phyloP scores from a whole-genome alignment of 2,329 filamentous ascomycete species.

The Parafenestella ontariensis region DNA sequence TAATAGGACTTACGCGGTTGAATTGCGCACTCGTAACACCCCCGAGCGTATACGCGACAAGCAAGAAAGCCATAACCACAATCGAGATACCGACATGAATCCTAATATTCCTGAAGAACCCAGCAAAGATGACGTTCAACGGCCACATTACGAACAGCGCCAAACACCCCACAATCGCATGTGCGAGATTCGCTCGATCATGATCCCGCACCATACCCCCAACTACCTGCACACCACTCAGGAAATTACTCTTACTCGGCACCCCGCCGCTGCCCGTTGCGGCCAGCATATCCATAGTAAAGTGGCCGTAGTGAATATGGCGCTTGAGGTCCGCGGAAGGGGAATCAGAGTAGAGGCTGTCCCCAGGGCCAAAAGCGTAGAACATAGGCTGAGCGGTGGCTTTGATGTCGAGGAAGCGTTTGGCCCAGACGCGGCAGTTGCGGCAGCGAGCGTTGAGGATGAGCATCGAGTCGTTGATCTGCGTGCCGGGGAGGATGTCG shows the following conservation, averaged over 20 bases:
- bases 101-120: conserved; percentile 49
- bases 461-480: conserved; percentile 46
- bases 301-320: conserved; percentile 50
- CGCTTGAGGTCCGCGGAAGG: conserved; percentile 44
- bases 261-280: conserved; percentile 48
- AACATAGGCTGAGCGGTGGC: conserved; percentile 49
- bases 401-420: conserved; percentile 44
- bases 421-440: conserved; percentile 49
- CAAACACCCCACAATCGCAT: conserved; percentile 42
- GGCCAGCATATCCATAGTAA: conserved; percentile 51
- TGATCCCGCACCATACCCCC: conserved; percentile 32
- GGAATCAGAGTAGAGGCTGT: conserved; percentile 36
- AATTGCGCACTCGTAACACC: conserved; percentile 51
- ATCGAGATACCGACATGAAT: conserved; percentile 53
- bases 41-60: conserved; percentile 51
- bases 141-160: conserved; percentile 44
- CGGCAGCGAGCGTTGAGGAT: conserved; percentile 48
- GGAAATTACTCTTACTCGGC: conserved; percentile 29
- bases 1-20: conserved; percentile 46
- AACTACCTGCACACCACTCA: conserved; percentile 32
- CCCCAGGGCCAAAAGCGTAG: conserved; percentile 50
- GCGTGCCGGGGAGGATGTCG: conserved; percentile 37
- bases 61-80: conserved; percentile 46
- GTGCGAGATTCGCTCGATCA: conserved; percentile 38
- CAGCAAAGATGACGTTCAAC: conserved; percentile 45